phyloP scores from a whole-genome alignment of 305 asterid species.

The Fraxinus sp. region DNA sequence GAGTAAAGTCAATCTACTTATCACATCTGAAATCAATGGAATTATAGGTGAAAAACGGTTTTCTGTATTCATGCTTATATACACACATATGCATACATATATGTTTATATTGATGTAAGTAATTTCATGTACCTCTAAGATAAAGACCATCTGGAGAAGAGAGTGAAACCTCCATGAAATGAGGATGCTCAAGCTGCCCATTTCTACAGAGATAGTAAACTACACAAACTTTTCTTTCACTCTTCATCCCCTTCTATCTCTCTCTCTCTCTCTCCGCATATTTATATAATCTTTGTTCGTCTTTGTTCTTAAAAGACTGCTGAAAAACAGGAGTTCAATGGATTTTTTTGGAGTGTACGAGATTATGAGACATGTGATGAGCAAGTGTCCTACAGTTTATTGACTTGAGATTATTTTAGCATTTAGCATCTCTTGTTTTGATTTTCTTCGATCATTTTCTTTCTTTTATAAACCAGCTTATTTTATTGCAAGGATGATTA shows the following conservation, averaged over 20 bases:
- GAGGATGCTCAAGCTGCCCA: conserved; percentile 49
- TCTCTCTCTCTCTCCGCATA: background rate
- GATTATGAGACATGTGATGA: background rate
- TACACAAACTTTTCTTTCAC: conserved; percentile 30
- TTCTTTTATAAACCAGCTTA: background rate
- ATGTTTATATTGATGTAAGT: background rate
- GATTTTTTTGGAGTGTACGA: background rate
- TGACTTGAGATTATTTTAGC: background rate
- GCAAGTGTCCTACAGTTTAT: background rate
- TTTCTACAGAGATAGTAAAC: conserved; percentile 42
- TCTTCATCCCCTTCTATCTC: background rate
- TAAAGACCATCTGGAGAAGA: conserved; percentile 38
- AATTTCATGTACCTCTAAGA: conserved; percentile 36
- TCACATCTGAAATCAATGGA: conserved; percentile 30
- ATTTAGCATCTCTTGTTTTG: background rate
- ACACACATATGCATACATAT: background rate
- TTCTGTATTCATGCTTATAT: background rate
- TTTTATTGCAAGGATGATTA: background rate
- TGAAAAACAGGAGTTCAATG: background rate
- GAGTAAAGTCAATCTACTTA: conserved; percentile 36
- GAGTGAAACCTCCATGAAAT: conserved; percentile 36
- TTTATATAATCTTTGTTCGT: background rate
- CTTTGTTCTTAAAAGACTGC: background rate
- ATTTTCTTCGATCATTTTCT: too few species aligned
- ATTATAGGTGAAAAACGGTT: background rate